These are phyloP conservation scores for Termitomyces sp. DNA, from an alignment of 768 basidiomycete species.

Conservation along the genomic window DNA sequence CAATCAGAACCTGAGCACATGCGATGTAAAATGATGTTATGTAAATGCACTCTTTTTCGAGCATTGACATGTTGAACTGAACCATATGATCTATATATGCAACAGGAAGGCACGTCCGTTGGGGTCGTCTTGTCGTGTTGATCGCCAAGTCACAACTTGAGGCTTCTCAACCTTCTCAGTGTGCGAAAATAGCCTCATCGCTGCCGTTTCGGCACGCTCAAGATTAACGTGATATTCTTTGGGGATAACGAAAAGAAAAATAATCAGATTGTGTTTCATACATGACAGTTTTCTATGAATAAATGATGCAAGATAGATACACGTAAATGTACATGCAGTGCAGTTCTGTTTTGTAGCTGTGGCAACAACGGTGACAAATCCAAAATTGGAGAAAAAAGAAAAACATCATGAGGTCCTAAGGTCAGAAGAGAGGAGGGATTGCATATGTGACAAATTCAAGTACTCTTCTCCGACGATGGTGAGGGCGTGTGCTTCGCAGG, in stretches of 20 bases:
- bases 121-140: not conserved
- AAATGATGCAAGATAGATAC: conserved; percentile 13
- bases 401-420: not conserved
- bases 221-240: not conserved
- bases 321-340: conserved; percentile 10
- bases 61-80: not conserved
- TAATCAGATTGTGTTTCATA: not conserved
- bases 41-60: not conserved
- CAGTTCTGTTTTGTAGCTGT: not conserved
- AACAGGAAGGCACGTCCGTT: not conserved
- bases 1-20: not conserved
- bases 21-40: too few relatives aligned
- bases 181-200: not conserved
- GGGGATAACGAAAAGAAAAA: not conserved
- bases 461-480: conserved; percentile 48
- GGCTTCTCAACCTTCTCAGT: not conserved
- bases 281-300: not conserved
- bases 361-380: not conserved
- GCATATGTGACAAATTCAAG: conserved; percentile 11
- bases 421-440: not conserved
- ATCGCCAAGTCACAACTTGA: not conserved
- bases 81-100: not conserved
- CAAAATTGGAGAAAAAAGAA: conserved; percentile 1
- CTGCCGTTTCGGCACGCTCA: not conserved
- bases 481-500: conserved; percentile 52